phyloP scores from a whole-genome alignment of 441 rosid genomes.

The Arabidopsis lyrata region DNA sequence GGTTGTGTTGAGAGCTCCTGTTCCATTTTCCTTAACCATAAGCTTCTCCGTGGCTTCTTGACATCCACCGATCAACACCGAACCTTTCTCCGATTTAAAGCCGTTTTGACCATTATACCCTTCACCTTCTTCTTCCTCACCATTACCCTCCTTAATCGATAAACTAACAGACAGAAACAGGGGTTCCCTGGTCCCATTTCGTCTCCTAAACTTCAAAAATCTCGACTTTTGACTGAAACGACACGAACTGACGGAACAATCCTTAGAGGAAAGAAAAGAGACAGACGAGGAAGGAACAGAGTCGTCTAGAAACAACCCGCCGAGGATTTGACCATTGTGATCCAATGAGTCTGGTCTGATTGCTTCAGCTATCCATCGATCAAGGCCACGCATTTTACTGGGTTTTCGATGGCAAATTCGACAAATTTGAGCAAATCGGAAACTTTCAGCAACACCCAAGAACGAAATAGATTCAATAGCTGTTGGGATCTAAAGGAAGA shows the following conservation, averaged over 20 bases:
- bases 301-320: constrained; percentile 69
- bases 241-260: constrained; percentile 35
- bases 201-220: constrained; percentile 41
- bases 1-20: constrained; percentile 77
- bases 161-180: constrained; percentile 78
- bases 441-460: constrained; percentile 27
- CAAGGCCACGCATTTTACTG: constrained; percentile 57
- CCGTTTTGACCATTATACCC: constrained; percentile 57
- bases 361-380: constrained; percentile 49
- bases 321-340: constrained; percentile 43
- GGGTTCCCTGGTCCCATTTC: constrained; percentile 41
- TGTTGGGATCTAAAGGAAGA: constrained; percentile 25
- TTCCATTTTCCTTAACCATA: constrained; percentile 48
- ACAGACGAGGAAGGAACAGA: constrained; percentile 55
- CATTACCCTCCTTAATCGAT: constrained; percentile 58
- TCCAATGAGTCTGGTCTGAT: constrained; percentile 47
- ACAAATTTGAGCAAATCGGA: constrained; percentile 22
- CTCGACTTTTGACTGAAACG: constrained; percentile 39
- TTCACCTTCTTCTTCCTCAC: constrained; percentile 53
- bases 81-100: constrained; percentile 45
- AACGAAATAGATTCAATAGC: constrained; percentile 16
- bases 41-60: constrained; percentile 31
- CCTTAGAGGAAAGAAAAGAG: constrained; percentile 43
- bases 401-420: constrained; percentile 6
- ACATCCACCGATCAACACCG: constrained; percentile 35